Evolutionary conservation across 2,329 filamentous ascomycete genomes (phyloP).

Genomic region (Teratosphaeria pseudoeucalypti): DNA sequence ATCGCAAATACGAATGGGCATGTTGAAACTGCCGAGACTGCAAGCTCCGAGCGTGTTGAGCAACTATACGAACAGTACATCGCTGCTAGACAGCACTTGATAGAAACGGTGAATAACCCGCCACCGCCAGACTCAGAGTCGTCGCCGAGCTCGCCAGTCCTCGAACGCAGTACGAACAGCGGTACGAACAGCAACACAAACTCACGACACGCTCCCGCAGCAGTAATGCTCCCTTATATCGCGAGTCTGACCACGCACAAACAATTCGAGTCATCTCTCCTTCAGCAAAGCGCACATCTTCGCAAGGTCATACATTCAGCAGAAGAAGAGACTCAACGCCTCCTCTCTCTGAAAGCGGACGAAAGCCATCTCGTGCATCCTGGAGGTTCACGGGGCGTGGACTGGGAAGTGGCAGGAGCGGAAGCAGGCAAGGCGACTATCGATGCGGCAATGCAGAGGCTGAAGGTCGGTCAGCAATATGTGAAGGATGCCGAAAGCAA

Average conservation of each 20-base stretch:
- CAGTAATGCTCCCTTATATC: slow-evolving; percentile 19
- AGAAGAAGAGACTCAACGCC: slow-evolving; percentile 15
- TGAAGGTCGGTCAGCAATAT: slow-evolving; percentile 10
- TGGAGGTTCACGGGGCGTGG: slow-evolving; percentile 13
- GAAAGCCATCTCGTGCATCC: slow-evolving; percentile 26
- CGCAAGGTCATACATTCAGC: slow-evolving; percentile 17
- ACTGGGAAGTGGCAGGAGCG: slow-evolving; percentile 18
- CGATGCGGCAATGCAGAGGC: slow-evolving; percentile 7
- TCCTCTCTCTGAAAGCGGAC: slow-evolving; percentile 21
- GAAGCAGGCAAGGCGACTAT: slow-evolving; percentile 3
- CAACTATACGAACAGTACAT: slow-evolving; percentile 21
- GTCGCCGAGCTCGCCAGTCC: background rate
- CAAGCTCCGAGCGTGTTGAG: slow-evolving; percentile 12
- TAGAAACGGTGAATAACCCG: slow-evolving; percentile 13
- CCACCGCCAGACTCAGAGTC: background rate
- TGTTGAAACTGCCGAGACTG: background rate
- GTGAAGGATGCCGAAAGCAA: slow-evolving; percentile 8
- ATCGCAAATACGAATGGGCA: background rate
- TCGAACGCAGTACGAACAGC: background rate
- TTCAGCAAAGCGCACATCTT: slow-evolving; percentile 18
- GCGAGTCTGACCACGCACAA: slow-evolving; percentile 10
- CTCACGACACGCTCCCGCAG: slow-evolving; percentile 4
- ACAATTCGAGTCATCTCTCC: slow-evolving; percentile 14
- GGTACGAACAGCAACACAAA: background rate
- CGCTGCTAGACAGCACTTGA: slow-evolving; percentile 12